Evolutionary conservation across 257 asterid genomes (phyloP).

Genomic region (Rhazya stricta): DNA sequence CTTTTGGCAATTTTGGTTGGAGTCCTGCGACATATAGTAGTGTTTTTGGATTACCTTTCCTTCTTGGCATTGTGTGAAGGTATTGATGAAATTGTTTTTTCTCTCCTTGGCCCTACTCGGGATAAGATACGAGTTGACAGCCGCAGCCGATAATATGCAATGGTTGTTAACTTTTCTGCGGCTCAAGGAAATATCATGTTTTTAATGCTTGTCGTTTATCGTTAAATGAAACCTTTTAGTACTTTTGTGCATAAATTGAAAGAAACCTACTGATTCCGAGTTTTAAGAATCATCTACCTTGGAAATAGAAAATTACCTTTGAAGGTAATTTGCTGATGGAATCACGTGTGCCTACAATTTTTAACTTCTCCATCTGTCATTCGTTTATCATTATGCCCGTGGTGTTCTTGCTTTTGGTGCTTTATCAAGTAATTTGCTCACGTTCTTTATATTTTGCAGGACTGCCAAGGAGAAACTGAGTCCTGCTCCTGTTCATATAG

Average conservation of each 20-base stretch:
- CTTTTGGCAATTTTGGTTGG: background rate
- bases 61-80: slow-evolving; percentile 21
- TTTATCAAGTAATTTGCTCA: background rate
- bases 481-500: background rate
- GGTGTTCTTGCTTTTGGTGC: slow-evolving; percentile 2
- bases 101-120: background rate
- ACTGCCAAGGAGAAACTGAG: background rate
- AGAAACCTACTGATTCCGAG: background rate
- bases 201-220: background rate
- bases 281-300: background rate
- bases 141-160: background rate
- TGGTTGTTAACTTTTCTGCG: background rate
- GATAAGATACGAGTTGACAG: background rate
- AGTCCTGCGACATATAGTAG: background rate
- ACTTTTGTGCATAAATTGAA: background rate
- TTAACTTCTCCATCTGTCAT: background rate
- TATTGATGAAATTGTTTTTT: slow-evolving; percentile 15
- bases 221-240: background rate
- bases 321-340: background rate
- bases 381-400: background rate
- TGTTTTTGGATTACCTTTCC: background rate
- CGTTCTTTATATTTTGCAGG: slow-evolving; percentile 9
- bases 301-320: background rate
- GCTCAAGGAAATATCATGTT: background rate
- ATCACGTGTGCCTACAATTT: background rate